Evolutionary conservation across 345 rosid species (phyloP).

Genomic region (Eucalyptus pauciflora): DNA sequence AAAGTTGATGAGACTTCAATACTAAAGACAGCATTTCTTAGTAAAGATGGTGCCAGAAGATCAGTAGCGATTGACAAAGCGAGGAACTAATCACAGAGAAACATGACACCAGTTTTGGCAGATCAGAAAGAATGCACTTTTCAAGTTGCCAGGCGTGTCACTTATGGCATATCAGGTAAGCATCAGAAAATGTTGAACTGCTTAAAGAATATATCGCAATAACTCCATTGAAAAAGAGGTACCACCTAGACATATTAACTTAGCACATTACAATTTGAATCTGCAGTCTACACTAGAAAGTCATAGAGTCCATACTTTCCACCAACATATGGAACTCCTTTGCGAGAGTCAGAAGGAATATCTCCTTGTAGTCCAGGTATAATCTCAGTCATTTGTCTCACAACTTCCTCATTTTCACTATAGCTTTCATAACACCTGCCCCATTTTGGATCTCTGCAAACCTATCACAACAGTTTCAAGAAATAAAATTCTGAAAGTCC

Average conservation of each 20-base stretch:
- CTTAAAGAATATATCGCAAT: neutral
- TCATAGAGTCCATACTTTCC: conserved; percentile 52
- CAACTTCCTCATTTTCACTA: conserved; percentile 77
- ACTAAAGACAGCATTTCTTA: neutral
- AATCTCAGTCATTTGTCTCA: conserved; percentile 74
- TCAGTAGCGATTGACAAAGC: neutral
- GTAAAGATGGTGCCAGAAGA: neutral
- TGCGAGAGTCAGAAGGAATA: conserved; percentile 38
- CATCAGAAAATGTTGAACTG: neutral
- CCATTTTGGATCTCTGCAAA: conserved; percentile 98
- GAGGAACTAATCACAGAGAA: neutral
- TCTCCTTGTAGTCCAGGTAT: conserved; percentile 92
- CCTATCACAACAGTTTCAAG: conserved; percentile 26
- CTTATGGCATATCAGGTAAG: neutral
- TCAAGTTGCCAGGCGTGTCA: neutral
- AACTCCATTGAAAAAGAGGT: neutral
- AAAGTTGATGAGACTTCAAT: neutral
- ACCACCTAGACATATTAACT: neutral
- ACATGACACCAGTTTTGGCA: neutral
- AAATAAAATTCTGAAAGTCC: neutral
- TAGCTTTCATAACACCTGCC: conserved; percentile 97
- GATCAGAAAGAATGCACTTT: neutral
- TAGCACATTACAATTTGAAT: neutral
- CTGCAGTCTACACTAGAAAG: neutral
- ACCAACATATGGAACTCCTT: conserved; percentile 78